Evolutionary conservation across 306 rosid species (phyloP).

Genomic region (Carpinus fangiana): DNA sequence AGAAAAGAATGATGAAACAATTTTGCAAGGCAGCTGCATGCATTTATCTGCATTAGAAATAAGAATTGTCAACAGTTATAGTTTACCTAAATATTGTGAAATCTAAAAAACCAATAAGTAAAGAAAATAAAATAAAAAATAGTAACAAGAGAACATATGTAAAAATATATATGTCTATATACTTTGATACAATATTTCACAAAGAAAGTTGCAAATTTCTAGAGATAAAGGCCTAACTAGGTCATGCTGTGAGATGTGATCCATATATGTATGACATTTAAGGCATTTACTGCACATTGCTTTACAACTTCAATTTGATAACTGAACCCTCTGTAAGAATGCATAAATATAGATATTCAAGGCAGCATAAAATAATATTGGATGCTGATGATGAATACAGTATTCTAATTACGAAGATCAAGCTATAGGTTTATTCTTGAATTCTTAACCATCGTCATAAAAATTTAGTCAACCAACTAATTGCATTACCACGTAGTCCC

Average conservation of each 20-base stretch:
- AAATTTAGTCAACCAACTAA: no score
- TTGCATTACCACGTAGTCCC: no score
- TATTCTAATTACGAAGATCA: background rate
- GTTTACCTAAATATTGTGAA: background rate
- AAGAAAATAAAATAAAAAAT: background rate
- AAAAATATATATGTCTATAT: background rate
- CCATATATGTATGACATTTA: background rate
- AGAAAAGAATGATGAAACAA: slow-evolving; percentile 35
- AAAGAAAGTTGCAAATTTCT: background rate
- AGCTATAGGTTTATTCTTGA: no score
- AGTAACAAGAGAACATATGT: background rate
- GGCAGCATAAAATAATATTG: background rate
- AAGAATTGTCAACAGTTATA: slow-evolving; percentile 12
- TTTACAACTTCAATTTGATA: background rate
- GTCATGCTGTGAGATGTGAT: background rate
- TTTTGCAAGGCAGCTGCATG: slow-evolving; percentile 40
- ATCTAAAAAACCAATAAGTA: background rate
- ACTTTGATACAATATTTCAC: background rate
- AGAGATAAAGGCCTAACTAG: background rate
- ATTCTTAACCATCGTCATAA: no score
- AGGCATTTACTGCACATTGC: background rate
- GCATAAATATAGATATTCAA: background rate
- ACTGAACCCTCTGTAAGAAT: background rate
- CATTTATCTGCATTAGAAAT: slow-evolving; percentile 40
- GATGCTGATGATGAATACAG: background rate